Base-by-base conservation (phyloP, 2,329 filamentous ascomycete species). In the Cercospora sp. region DNA sequence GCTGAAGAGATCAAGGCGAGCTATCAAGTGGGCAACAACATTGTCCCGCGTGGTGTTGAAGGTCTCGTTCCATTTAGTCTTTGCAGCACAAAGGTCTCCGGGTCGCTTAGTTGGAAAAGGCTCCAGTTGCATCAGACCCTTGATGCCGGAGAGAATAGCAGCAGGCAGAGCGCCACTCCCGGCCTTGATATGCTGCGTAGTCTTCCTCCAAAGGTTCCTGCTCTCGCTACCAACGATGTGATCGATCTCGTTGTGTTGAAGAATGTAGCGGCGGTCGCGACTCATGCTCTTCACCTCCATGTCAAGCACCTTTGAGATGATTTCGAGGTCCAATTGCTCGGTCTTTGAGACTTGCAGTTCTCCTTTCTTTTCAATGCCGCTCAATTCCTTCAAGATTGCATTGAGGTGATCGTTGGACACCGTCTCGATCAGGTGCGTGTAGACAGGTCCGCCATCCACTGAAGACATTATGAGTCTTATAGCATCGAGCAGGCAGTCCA, bases 1-100 rank as follows among this genome's bases (percentile, higher is more conserved):
- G 20, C 87, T 85, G 75, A 97, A 94, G 69, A 94, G 91, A 40
- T 90, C 90, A 53, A 99, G 82, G 10, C 91, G 87, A 71, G 93
- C 91, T 48, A 98, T 86, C 58, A 97, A 88, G 68, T 89, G 88
- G 68, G 88, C 87, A 18, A 89, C 89, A 26, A 97, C 87, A 33
- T 87, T 84, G 63, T 85, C 83, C 53, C 86, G 88, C 1, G 90
- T 80, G 65, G 87, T 82, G 26, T 83, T 83, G 67, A 94, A 90
- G 26, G 90, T 88, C 58, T 85, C 81, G 76, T 98, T 98, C 84
- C 97, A 98, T 30, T 87, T 84, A n/a, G 84, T 83, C 73, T 90
- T 90, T 66, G 80, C 88, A 80, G 80, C 84, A 73, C 75, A 85
- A 75, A 73, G 85, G 9, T 74, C 75, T 16, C 76, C 71, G 4